Evolutionary conservation across 2,329 filamentous ascomycete species (phyloP), one percentile per base, ranked within the genome.

Genomic region (Diaporthe citri): DNA sequence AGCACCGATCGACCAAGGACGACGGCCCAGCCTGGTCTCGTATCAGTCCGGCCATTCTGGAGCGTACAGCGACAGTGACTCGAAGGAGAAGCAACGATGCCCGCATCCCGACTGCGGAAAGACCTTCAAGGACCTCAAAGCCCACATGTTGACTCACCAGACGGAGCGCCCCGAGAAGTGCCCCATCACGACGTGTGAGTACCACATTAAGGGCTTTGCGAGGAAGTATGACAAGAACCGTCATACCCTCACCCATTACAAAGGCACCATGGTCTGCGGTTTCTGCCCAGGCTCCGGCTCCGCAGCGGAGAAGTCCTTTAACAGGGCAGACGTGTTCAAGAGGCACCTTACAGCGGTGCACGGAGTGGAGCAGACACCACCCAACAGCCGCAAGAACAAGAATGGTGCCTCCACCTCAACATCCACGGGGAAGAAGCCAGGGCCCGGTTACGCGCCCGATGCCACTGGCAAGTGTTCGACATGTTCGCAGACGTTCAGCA

Each of bases 161-260:
- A 93, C 92, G 75, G 95, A 98, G 86, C 90, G 96, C 34, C 96
- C 96, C 0, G 95, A 98, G 82, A 98, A 98, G 86, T 98, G 96
- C 85, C 96, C 96, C 1, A 98, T 98, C 79, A 88, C 93, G 74
- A 97, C 93, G 0, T 98, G 96, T 87, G 95, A 97, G 81, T 98
- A 98, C 85, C 93, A 97, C 86, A 87, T 90, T 81, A 98, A 98
- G 85, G 96, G 96, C 5, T 98, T 98, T 81, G 95, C 96, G 15
- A 90, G 96, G 79, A 98, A 98, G 85, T 98, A 98, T 82, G 96
- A 98, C 87, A 97, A 97, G 89, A 98, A 98, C 85, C 89, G 96
- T 59, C 96, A 98, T 83, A 97, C 95, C 7, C 85, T 98, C 77
- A 98, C 96, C 7, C 96, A 98, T 83, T 98, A 98, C 90, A 98